phyloP scores from a whole-genome alignment of 192 early-diverging fungal genomes.

The Coemansia pectinata region DNA sequence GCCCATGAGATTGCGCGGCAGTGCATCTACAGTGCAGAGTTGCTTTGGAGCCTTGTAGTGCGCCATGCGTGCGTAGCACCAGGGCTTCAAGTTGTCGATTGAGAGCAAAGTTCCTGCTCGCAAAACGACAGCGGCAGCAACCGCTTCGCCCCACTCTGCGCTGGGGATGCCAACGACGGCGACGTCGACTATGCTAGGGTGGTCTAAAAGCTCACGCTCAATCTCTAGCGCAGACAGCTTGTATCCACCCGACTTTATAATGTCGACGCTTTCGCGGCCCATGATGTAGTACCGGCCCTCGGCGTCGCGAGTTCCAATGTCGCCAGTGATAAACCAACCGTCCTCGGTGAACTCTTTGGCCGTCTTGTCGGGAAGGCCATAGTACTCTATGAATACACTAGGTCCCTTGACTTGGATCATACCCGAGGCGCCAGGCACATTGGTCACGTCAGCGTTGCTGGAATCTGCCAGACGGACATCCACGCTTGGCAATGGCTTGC shows the following conservation, averaged over 20 bases:
- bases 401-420: constrained; percentile 74
- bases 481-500: constrained; percentile 73
- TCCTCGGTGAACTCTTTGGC: constrained; percentile 67
- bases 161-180: constrained; percentile 73
- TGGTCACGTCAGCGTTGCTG: constrained; percentile 57
- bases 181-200: constrained; percentile 64
- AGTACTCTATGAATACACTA: constrained; percentile 80
- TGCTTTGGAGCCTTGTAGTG: constrained; percentile 74
- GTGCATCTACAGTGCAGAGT: constrained; percentile 50
- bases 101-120: constrained; percentile 24
- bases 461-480: constrained; percentile 58
- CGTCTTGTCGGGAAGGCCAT: constrained; percentile 69
- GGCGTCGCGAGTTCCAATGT: constrained; percentile 62
- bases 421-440: constrained; percentile 56
- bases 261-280: constrained; percentile 79
- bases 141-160: constrained; percentile 75
- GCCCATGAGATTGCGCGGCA: constrained; percentile 87
- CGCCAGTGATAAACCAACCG: constrained; percentile 84
- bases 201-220: constrained; percentile 74
- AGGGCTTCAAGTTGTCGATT: constrained; percentile 43
- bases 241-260: constrained; percentile 88
- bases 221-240: constrained; percentile 85
- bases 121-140: constrained; percentile 68
- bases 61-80: constrained; percentile 66
- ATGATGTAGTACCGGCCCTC: constrained; percentile 71